A percentile compares a stretch with the other conserved stretches of the same genome.
phyloP scores from a whole-genome alignment of 768 basidiomycete genomes.

The Lentinula sp. region DNA sequence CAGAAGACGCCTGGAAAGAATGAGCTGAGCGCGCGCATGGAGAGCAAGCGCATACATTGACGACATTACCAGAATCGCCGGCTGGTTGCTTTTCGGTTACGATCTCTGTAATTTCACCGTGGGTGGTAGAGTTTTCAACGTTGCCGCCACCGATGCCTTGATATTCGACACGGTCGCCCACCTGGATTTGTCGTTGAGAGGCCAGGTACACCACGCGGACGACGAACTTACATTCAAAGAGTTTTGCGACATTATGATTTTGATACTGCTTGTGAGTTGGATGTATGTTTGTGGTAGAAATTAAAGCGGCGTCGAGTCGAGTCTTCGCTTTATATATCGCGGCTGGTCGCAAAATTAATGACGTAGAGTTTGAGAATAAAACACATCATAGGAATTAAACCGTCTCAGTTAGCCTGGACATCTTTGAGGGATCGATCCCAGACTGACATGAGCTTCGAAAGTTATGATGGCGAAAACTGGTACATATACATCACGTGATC shows the following conservation, averaged over 20 bases:
- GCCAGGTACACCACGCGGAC: too few species aligned
- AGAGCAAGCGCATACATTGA: neutral
- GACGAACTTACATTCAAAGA: neutral
- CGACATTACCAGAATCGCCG: neutral
- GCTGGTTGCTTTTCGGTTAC: neutral
- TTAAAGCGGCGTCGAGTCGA: neutral
- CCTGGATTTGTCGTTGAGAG: neutral
- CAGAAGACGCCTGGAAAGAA: neutral
- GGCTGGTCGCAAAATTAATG: neutral
- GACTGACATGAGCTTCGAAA: too few species aligned
- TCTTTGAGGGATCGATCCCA: too few species aligned
- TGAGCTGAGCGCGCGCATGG: neutral
- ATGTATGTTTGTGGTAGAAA: neutral
- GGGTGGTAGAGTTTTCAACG: constrained; percentile 2
- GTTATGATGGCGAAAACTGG: too few species aligned
- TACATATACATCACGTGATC: too few species aligned
- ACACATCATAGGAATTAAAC: too few species aligned
- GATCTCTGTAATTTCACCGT: neutral
- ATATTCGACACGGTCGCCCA: neutral
- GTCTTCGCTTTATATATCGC: neutral
- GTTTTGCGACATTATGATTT: neutral
- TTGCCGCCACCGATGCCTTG: constrained; percentile 4
- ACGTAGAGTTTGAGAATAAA: neutral
- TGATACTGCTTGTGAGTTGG: too few species aligned
- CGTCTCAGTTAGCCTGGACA: too few species aligned